Conservation (phyloP, 2,329 filamentous ascomycete genomes). For the Ophiosphaerella herpotricha region DNA sequence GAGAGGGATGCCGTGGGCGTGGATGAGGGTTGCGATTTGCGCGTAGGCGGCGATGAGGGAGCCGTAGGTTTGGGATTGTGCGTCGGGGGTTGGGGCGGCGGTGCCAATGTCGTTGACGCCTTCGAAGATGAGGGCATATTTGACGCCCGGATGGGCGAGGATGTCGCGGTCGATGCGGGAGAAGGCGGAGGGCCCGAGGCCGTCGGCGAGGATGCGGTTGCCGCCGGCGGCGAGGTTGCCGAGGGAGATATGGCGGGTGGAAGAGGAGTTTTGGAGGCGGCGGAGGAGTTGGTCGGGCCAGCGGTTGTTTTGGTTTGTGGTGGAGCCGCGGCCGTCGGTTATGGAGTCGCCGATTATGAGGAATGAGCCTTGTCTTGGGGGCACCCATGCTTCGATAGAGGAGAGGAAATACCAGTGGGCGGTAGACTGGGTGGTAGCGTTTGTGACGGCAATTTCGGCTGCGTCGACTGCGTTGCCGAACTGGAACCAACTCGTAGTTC, state of each 20-base stretch:
- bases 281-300: constrained; percentile 42
- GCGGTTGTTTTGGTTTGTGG: constrained; percentile 21
- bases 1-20: constrained; percentile 59
- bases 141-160: constrained; percentile 60
- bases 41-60: constrained; percentile 60
- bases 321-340: constrained; percentile 64
- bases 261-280: constrained; percentile 55
- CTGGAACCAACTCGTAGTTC: constrained; percentile 62
- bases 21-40: constrained; percentile 61
- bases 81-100: constrained; percentile 49
- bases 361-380: constrained; percentile 51
- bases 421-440: constrained; percentile 39
- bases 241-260: constrained; percentile 54
- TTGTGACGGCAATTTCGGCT: constrained; percentile 51
- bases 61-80: constrained; percentile 56
- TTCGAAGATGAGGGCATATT: constrained; percentile 69
- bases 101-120: constrained; percentile 69
- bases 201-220: constrained; percentile 65
- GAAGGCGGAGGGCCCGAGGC: constrained; percentile 65
- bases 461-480: constrained; percentile 60
- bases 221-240: constrained; percentile 71
- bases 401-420: constrained; percentile 63
- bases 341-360: constrained; percentile 67
- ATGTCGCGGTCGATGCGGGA: constrained; percentile 67
- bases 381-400: constrained; percentile 59